Conservation (phyloP, 2,329 filamentous ascomycete genomes). For the Polytolypa hystricis region DNA sequence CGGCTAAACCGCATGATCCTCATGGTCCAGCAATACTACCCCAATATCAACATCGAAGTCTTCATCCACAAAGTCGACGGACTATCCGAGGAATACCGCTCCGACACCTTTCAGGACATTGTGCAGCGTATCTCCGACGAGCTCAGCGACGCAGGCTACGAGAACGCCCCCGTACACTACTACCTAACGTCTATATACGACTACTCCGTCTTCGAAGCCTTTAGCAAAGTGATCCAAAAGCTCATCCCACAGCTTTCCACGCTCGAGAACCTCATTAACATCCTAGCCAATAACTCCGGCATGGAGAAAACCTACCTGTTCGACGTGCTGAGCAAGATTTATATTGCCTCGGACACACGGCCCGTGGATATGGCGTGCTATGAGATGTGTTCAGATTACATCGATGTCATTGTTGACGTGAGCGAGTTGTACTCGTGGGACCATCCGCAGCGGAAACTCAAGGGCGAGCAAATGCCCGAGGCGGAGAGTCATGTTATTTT, state of each 20-base stretch:
- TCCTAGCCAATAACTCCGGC: constrained; percentile 80
- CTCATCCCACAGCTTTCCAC: constrained; percentile 87
- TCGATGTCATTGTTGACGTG: constrained; percentile 95
- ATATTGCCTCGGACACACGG: constrained; percentile 89
- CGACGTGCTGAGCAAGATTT: constrained; percentile 95
- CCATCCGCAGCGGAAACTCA: constrained; percentile 31
- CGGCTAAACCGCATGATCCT: constrained; percentile 82
- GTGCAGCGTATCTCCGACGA: constrained; percentile 95
- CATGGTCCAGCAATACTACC: constrained; percentile 76
- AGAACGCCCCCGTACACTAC: constrained; percentile 87
- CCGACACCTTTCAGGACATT: constrained; percentile 93
- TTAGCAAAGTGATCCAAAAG: constrained; percentile 97
- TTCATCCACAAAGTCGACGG: constrained; percentile 99
- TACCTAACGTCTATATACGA: constrained; percentile 98
- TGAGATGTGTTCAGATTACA: constrained; percentile 97
- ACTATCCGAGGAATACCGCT: constrained; percentile 91
- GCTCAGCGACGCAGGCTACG: constrained; percentile 81
- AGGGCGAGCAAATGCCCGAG: constrained; percentile 39
- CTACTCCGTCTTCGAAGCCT: constrained; percentile 95
- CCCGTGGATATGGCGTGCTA: constrained; percentile 93
- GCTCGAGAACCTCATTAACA: constrained; percentile 86
- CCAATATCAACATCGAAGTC: constrained; percentile 91
- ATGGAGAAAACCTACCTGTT: constrained; percentile 99
- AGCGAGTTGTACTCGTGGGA: constrained; percentile 87
- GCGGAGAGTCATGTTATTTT: constrained; percentile 53